These are phyloP conservation scores for Desmodesmus armatus DNA, from an alignment of 139 green algal species.

Conservation along the genomic window DNA sequence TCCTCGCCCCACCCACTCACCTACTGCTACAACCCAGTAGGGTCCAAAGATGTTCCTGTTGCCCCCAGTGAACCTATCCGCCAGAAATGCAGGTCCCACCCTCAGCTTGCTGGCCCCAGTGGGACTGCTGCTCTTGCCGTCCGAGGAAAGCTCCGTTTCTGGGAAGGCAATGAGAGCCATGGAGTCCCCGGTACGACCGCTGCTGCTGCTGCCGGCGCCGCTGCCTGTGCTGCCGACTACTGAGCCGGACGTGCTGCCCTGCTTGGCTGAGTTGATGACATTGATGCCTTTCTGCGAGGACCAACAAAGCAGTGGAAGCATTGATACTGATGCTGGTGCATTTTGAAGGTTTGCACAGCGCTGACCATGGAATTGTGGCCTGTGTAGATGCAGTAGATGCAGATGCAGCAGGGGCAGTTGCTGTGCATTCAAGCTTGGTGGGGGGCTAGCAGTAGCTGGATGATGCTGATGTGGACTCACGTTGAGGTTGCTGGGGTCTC, in stretches of 20 bases:
- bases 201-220: not conserved
- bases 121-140: not conserved
- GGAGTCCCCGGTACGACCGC: not conserved
- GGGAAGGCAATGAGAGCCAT: not conserved
- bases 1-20: too few relatives aligned
- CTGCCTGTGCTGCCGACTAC: not conserved
- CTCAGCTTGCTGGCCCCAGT: conserved; percentile 5
- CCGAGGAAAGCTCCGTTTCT: not conserved
- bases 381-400: too few relatives aligned
- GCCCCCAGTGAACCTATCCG: not conserved
- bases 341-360: too few relatives aligned
- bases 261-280: not conserved
- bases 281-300: not conserved
- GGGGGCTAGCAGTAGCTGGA: too few relatives aligned
- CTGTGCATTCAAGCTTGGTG: too few relatives aligned
- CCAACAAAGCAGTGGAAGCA: too few relatives aligned
- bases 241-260: not conserved
- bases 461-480: too few relatives aligned
- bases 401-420: too few relatives aligned
- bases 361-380: too few relatives aligned
- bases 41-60: not conserved
- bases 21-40: conserved; percentile 9
- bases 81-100: not conserved
- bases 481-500: too few relatives aligned
- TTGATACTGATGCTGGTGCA: too few relatives aligned